These are phyloP conservation scores for Ampelomyces quisqualis DNA, from an alignment of 2,329 filamentous ascomycete genomes.

Conservation along the genomic window DNA sequence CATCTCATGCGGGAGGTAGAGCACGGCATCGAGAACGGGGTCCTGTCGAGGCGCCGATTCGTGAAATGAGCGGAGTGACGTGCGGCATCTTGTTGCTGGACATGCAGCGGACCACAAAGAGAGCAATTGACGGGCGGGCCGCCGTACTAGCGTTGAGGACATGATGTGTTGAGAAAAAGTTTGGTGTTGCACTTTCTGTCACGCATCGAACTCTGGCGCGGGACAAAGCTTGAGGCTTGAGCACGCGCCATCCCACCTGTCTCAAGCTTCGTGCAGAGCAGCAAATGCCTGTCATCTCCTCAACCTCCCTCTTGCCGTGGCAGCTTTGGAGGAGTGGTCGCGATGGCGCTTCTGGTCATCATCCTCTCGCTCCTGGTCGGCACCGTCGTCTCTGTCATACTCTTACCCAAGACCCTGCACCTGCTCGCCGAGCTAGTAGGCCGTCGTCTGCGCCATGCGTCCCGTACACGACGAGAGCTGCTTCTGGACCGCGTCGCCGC, in stretches of 20 bases:
- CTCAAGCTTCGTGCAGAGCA: conserved; percentile 14
- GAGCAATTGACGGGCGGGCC: conserved; percentile 29
- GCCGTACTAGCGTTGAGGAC: conserved; percentile 23
- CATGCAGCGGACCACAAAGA: conserved; percentile 7
- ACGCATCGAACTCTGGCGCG: conserved; percentile 14
- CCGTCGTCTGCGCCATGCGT: conserved; percentile 34
- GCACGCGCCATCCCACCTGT: conserved; percentile 30
- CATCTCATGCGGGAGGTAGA: conserved; percentile 49
- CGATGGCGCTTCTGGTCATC: conserved; percentile 30
- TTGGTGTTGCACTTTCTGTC: conserved; percentile 7
- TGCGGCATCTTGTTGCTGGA: conserved; percentile 2
- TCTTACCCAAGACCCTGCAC: conserved; percentile 31
- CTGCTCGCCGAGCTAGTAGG: conserved; percentile 33
- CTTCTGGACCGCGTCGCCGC: conserved; percentile 35
- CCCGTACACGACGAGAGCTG: conserved; percentile 35
- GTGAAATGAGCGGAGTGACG: conserved; percentile 51
- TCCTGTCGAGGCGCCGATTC: conserved; percentile 45
- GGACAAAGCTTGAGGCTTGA: conserved; percentile 12
- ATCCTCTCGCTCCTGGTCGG: conserved; percentile 32
- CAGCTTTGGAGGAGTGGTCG: conserved; percentile 13
- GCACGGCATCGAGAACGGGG: conserved; percentile 47
- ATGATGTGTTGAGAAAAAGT: conserved; percentile 22
- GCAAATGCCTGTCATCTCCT: no score
- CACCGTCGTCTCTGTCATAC: conserved; percentile 21
- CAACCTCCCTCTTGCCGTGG: conserved; percentile 7